Percentiles rank a stretch among this genome's conserved stretches.
These are phyloP conservation scores for Microsporum canis DNA, from an alignment of 2,329 filamentous ascomycete species.

Conservation along the genomic window DNA sequence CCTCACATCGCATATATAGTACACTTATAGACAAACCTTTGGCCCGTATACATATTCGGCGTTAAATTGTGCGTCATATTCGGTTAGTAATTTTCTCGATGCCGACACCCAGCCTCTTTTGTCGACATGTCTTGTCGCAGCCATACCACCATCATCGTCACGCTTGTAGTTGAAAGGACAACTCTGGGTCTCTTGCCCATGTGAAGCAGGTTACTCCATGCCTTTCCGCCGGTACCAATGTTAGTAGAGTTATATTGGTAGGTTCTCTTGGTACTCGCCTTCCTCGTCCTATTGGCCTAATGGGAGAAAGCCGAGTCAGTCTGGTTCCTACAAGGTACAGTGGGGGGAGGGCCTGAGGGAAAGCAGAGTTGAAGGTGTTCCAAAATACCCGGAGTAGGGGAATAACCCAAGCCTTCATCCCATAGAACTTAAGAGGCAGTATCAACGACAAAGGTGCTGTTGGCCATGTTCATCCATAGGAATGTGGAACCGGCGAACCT, in stretches of 20 bases:
- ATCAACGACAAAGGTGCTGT: neutral
- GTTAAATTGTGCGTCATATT: conserved; percentile 7
- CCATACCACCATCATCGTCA: neutral
- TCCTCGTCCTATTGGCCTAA: conserved; percentile 12
- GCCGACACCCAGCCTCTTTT: conserved; percentile 9
- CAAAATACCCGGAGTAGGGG: conserved; percentile 2
- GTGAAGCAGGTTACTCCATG: conserved; percentile 21
- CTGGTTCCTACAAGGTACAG: neutral
- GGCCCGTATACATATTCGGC: neutral
- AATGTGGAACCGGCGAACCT: too few relatives aligned
- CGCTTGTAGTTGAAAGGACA: conserved; percentile 21
- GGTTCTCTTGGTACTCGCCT: conserved; percentile 14
- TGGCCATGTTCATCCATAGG: too few relatives aligned
- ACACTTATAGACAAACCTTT: too few relatives aligned
- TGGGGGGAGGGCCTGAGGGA: neutral
- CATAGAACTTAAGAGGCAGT: conserved; percentile 15
- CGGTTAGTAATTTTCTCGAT: conserved; percentile 9
- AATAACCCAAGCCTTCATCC: neutral
- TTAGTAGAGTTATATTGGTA: conserved; percentile 14
- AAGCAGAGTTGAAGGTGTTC: neutral
- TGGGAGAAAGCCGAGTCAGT: neutral
- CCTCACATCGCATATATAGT: too few relatives aligned
- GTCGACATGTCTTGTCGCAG: neutral
- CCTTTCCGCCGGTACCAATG: conserved; percentile 22
- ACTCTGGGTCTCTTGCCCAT: conserved; percentile 23